Conservation (phyloP, 257 asterid genomes). For the Ligustrum vulgare region DNA sequence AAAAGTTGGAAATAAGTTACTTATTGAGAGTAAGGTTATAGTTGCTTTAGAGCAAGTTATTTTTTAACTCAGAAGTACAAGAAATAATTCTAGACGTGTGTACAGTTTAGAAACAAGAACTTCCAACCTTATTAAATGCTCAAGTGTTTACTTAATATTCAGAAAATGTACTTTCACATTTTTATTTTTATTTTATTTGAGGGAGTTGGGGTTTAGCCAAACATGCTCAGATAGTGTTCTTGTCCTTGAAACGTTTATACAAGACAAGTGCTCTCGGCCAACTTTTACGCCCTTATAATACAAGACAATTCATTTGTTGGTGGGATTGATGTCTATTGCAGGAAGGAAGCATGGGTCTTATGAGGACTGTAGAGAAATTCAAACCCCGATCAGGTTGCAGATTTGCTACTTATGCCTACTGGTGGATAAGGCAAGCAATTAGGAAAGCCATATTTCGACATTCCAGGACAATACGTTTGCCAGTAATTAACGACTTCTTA, state of each 20-base stretch:
- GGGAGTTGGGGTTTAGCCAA: neutral
- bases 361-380: constrained; percentile 91
- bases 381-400: constrained; percentile 85
- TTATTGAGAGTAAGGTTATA: neutral
- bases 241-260: constrained; percentile 13
- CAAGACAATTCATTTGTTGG: constrained; percentile 8
- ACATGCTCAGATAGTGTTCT: neutral
- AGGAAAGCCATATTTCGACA: constrained; percentile 86
- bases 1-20: neutral
- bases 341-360: constrained; percentile 95
- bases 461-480: constrained; percentile 89
- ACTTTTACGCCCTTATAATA: constrained; percentile 2
- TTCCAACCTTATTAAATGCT: neutral
- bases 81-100: neutral
- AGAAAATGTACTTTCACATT: neutral
- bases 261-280: neutral
- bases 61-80: neutral
- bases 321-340: constrained; percentile 35
- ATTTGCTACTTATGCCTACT: constrained; percentile 87
- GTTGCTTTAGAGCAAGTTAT: neutral
- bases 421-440: constrained; percentile 90
- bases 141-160: neutral
- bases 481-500: constrained; percentile 52
- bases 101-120: neutral
- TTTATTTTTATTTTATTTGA: neutral